A percentile compares a stretch with the other conserved stretches of the same genome.
These are phyloP conservation scores for Beta macrorhiza DNA, from an alignment of 179 eudicot genomes.

Conservation along the genomic window DNA sequence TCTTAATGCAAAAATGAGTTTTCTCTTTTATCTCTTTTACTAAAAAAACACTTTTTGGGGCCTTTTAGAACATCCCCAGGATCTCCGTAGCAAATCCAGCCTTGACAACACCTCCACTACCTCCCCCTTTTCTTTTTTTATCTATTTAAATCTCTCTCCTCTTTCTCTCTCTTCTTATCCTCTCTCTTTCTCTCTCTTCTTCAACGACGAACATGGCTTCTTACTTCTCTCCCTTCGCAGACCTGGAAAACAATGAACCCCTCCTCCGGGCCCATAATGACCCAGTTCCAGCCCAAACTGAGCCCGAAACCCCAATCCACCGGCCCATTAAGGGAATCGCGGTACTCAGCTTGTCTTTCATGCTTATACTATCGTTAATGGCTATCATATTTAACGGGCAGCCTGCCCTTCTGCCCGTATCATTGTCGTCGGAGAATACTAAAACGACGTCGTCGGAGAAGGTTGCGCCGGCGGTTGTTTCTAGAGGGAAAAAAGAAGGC, in stretches of 20 bases:
- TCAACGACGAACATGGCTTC: slow-evolving; percentile 20
- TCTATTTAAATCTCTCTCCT: background rate
- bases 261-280: slow-evolving; percentile 2
- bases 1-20: background rate
- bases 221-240: slow-evolving; percentile 9
- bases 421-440: background rate
- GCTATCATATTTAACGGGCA: slow-evolving; percentile 17
- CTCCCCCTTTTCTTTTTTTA: background rate
- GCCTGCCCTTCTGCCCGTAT: background rate
- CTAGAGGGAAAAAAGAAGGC: slow-evolving; percentile 53
- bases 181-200: slow-evolving; percentile 1
- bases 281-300: background rate
- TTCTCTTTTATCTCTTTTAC: background rate
- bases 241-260: slow-evolving; percentile 25
- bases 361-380: slow-evolving; percentile 29
- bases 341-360: slow-evolving; percentile 11
- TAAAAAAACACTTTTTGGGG: background rate
- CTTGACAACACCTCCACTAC: slow-evolving; percentile 19
- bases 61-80: background rate
- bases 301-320: background rate
- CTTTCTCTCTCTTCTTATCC: background rate
- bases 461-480: background rate
- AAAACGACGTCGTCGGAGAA: background rate
- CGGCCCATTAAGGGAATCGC: slow-evolving; percentile 19
- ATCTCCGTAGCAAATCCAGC: slow-evolving; percentile 14